These are phyloP conservation scores for Dipteronia sinensis DNA, from an alignment of 345 rosid species.

Conservation along the genomic window DNA sequence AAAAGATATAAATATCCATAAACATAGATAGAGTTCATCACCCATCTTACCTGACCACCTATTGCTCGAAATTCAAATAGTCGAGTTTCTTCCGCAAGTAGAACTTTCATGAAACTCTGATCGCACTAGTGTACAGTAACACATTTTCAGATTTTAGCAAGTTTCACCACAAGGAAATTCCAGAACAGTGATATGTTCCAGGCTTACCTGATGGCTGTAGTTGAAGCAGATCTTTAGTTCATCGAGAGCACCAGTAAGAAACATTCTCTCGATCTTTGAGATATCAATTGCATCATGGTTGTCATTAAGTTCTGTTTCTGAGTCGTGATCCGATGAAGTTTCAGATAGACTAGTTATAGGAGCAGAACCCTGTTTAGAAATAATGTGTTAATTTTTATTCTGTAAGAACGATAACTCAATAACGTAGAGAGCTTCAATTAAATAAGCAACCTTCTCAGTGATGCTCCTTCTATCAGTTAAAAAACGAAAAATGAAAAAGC, in stretches of 20 bases:
- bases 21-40: constrained; percentile 13
- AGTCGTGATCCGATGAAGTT: constrained; percentile 79
- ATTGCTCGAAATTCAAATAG: constrained; percentile 85
- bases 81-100: constrained; percentile 72
- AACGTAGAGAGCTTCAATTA: background rate
- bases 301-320: constrained; percentile 58
- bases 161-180: constrained; percentile 20
- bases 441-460: background rate
- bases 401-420: background rate
- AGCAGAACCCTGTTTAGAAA: constrained; percentile 66
- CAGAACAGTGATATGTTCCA: constrained; percentile 19
- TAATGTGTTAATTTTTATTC: constrained; percentile 9
- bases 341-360: constrained; percentile 84
- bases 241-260: constrained; percentile 85
- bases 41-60: constrained; percentile 82
- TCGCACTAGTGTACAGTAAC: constrained; percentile 49
- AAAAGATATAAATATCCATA: constrained; percentile 20
- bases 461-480: background rate
- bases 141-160: constrained; percentile 34
- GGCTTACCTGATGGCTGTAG: constrained; percentile 65
- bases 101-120: constrained; percentile 63
- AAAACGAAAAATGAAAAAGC: background rate
- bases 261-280: constrained; percentile 60
- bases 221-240: constrained; percentile 80
- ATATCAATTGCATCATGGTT: constrained; percentile 38